Evolutionary conservation across 2,329 filamentous ascomycete species (phyloP), one percentile per base, ranked within the genome.

Genomic region (Fusarium aywerte): DNA sequence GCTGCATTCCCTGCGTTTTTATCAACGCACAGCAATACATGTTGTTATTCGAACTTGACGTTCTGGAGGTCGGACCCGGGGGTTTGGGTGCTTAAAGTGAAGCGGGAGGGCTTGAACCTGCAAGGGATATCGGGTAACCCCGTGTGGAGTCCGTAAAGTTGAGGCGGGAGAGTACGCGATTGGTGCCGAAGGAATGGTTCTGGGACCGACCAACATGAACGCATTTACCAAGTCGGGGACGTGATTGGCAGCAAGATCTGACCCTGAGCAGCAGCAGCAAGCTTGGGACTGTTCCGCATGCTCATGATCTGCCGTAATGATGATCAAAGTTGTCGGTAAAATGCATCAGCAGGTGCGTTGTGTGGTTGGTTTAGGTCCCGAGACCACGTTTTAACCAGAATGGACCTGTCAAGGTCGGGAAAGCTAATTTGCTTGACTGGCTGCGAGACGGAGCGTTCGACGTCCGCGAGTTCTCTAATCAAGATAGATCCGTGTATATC

Each of bases 151-250:
- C 48, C 20, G 45, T 48, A 43, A 59, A 67, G 66, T 68, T 62
- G 58, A 70, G 68, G 66, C 71, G 71, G 71, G 68, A 74, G 62
- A 49, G 67, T 62, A 71, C 70, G 71, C 68, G 71, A 74, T 74
- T 74, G 71, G 71, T 74, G 70, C 71, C 71, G 53, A 48, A 63
- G 67, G 69, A 70, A 67, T 72, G 71, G 71, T 73, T 74, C 71
- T 50, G 68, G 69, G 57, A 64, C 60, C 40, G 47, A 43, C 43
- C 60, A 68, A 49, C 57, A 58, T 71, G 70, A 71, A 70, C 57
- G 36, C 59, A 62, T 58, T 58, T 55, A 44, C 49, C 51, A 39
- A 44, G 40, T 58, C 32, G 57, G 27, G 45, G 51, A 29, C 36
- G 54, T 68, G 69, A 73, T 73, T 73, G 69, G 60, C 54, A 57